phyloP scores from a whole-genome alignment of 2,329 filamentous ascomycete species.

The Stagonosporopsis cucurbitacearum region DNA sequence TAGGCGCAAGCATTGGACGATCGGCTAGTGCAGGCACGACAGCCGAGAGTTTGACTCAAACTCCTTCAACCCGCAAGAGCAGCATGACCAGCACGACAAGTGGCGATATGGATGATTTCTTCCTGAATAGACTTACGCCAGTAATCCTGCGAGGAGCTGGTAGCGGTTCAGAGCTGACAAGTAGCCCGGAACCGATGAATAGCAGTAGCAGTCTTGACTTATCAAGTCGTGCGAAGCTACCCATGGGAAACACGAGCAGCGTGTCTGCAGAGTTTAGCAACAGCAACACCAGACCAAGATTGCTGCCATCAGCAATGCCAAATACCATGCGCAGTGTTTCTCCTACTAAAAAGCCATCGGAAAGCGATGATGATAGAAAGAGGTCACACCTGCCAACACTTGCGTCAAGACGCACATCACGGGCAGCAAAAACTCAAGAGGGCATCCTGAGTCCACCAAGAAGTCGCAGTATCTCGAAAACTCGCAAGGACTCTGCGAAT shows the following conservation, averaged over 20 bases:
- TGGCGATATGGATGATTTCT: conserved; percentile 54
- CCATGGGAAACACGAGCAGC: conserved; percentile 29
- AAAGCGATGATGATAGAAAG: conserved; percentile 47
- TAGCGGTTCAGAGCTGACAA: conserved; percentile 45
- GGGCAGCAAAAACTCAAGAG: conserved; percentile 34
- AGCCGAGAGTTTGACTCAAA: conserved; percentile 43
- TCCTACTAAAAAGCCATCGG: conserved; percentile 46
- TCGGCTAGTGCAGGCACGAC: conserved; percentile 55
- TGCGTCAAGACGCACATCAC: conserved; percentile 37
- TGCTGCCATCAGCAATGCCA: conserved; percentile 49
- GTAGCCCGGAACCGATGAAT: conserved; percentile 46
- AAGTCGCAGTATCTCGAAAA: conserved; percentile 24
- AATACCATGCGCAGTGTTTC: conserved; percentile 41
- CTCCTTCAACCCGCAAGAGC: conserved; percentile 50
- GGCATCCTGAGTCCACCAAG: conserved; percentile 20
- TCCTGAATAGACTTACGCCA: conserved; percentile 54
- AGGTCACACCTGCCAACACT: conserved; percentile 43
- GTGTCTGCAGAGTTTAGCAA: conserved; percentile 25
- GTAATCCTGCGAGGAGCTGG: conserved; percentile 55
- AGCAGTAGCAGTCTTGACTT: conserved; percentile 46
- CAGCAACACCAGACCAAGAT: conserved; percentile 32
- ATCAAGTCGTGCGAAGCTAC: conserved; percentile 19
- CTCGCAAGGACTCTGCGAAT: conserved; percentile 35
- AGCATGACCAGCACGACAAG: conserved; percentile 52
- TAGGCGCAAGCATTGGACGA: conserved; percentile 56